These are phyloP conservation scores for Pyrenophora seminiperda DNA, from an alignment of 2,329 filamentous ascomycete species.

Conservation along the genomic window DNA sequence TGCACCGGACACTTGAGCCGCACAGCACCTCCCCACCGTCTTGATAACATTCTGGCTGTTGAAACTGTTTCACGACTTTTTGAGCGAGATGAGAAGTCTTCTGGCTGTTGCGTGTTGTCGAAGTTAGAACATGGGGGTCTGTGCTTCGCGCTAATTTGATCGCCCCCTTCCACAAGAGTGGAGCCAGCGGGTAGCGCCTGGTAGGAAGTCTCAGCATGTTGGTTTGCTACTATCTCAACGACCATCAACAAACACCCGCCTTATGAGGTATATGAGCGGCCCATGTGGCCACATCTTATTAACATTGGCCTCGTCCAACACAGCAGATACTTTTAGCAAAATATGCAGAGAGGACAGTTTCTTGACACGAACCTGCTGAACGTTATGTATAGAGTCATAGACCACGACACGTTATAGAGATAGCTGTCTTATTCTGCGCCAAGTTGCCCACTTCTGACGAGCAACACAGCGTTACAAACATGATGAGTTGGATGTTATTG, in stretches of 20 bases:
- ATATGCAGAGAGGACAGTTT: too few species aligned
- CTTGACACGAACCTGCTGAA: too few species aligned
- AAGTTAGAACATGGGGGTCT: slow-evolving; percentile 1
- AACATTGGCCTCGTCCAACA: too few species aligned
- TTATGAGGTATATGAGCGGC: too few species aligned
- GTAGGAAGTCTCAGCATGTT: neutral
- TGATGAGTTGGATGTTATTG: neutral
- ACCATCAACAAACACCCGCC: too few species aligned
- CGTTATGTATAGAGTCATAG: neutral
- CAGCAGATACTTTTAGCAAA: too few species aligned
- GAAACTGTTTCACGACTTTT: neutral
- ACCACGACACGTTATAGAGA: too few species aligned
- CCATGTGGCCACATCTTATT: too few species aligned
- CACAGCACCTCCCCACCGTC: slow-evolving; percentile 13
- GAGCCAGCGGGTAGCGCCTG: slow-evolving; percentile 4
- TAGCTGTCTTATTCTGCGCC: neutral
- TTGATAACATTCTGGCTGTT: slow-evolving; percentile 14
- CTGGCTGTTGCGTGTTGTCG: slow-evolving; percentile 6
- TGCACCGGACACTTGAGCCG: slow-evolving; percentile 6
- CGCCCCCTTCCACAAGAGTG: slow-evolving; percentile 3
- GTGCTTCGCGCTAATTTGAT: slow-evolving; percentile 10
- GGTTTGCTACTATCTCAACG: too few species aligned
- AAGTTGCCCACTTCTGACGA: neutral
- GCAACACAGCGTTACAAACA: neutral
- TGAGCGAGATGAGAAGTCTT: neutral